Base-by-base conservation (phyloP, 2,329 filamentous ascomycete genomes). In the Alternaria longipes region DNA sequence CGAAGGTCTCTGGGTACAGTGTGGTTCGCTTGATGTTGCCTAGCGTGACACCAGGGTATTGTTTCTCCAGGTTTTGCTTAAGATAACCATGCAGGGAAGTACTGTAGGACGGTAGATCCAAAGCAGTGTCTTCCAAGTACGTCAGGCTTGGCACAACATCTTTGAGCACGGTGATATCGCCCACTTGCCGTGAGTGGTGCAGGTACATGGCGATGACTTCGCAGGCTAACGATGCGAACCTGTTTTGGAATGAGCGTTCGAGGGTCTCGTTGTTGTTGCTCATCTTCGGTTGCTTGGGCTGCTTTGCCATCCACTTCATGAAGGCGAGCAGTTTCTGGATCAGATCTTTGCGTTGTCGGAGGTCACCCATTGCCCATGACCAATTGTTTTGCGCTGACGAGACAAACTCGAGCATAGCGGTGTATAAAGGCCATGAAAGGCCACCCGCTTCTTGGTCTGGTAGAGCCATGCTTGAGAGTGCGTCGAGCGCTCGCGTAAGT, bases 171-270 rank as follows among this genome's bases (percentile, higher is more conserved):
- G 83, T 81, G 36, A 84, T 81, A 68, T 91, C 88, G 11, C 91
- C 90, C 62, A 89, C 86, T 75, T 97, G 92, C 44, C 93, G 90
- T 20, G 91, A 87, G 70, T 92, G 90, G 74, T 97, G 96, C 18
- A 98, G 83, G 78, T 97, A 92, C 85, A 98, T 93, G 3, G 94
- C 91, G 60, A 97, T 88, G 41, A 95, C 91, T 75, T 98, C 93
- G 14, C 92, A 92, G 65, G 97, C 86, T 63, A 93, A 89, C 3
- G 93, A 91, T 4, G 93, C 92, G 68, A 97, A 84, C 49, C 79
- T 77, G 59, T 81, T 82, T 63, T 85, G 81, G 52, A 80, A 73
- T 61, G 75, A 73, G 4, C 74, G 73, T 40, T 67, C 65, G 26
- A 73, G 22, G 6, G 68, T 62, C 12, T 67, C 73, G 4, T 49